These are phyloP conservation scores for Juglanconis oblonga DNA, from an alignment of 2,329 filamentous ascomycete species.

Conservation along the genomic window DNA sequence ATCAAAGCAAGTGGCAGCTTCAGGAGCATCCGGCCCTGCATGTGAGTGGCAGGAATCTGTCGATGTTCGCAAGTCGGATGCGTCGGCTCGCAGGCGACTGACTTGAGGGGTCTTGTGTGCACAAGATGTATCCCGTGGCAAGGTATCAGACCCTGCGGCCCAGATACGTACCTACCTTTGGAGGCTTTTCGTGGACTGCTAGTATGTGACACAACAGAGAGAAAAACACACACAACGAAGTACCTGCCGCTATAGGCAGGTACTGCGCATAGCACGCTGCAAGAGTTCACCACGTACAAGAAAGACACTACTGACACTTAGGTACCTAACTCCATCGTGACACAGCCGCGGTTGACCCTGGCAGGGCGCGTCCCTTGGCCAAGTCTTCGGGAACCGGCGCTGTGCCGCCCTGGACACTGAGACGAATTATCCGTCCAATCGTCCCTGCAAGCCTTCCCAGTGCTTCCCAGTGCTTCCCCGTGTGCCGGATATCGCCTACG, in stretches of 20 bases:
- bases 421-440: background rate
- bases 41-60: conserved; percentile 6
- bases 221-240: no score
- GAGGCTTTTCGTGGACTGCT: no score
- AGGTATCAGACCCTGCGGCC: no score
- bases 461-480: no score
- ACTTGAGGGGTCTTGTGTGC: background rate
- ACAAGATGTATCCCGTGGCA: no score
- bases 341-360: background rate
- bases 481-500: background rate
- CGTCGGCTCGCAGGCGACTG: background rate
- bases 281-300: background rate
- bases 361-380: background rate
- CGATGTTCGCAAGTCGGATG: conserved; percentile 21
- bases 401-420: no score
- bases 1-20: background rate
- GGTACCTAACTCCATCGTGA: background rate
- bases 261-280: background rate
- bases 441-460: background rate
- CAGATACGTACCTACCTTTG: no score
- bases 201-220: no score
- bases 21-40: conserved; percentile 7
- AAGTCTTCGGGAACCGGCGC: background rate
- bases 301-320: no score
- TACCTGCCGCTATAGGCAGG: no score